phyloP scores from a whole-genome alignment of 2,329 filamentous ascomycete genomes.

The Monilinia laxa region DNA sequence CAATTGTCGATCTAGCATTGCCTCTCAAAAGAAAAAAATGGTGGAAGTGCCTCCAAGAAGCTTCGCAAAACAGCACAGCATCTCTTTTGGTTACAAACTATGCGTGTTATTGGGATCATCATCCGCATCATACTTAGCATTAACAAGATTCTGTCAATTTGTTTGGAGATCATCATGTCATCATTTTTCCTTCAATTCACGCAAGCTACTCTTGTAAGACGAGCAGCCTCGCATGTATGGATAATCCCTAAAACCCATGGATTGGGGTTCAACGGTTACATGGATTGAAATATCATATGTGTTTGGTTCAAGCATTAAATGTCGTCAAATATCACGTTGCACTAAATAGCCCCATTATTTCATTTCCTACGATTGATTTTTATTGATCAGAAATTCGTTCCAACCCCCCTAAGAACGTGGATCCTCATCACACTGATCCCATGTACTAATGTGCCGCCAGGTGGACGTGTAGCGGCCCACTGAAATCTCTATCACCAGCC shows the following conservation, averaged over 20 bases:
- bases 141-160: neutral
- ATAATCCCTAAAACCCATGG: neutral
- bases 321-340: neutral
- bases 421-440: neutral
- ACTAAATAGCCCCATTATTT: neutral
- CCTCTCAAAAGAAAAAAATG: neutral
- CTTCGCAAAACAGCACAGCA: neutral
- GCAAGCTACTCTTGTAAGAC: neutral
- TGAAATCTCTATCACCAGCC: neutral
- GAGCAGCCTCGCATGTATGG: neutral
- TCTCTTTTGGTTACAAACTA: neutral
- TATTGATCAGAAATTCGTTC: neutral
- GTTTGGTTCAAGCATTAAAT: neutral
- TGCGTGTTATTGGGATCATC: neutral
- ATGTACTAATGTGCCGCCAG: neutral
- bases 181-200: neutral
- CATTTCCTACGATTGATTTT: neutral
- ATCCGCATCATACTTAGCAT: neutral
- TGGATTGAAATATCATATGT: neutral
- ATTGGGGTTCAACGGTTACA: neutral
- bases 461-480: neutral
- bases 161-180: neutral
- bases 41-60: neutral
- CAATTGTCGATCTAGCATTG: neutral
- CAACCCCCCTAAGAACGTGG: neutral